Base-by-base conservation (phyloP, 768 basidiomycete species). In the Leccinum boreale region DNA sequence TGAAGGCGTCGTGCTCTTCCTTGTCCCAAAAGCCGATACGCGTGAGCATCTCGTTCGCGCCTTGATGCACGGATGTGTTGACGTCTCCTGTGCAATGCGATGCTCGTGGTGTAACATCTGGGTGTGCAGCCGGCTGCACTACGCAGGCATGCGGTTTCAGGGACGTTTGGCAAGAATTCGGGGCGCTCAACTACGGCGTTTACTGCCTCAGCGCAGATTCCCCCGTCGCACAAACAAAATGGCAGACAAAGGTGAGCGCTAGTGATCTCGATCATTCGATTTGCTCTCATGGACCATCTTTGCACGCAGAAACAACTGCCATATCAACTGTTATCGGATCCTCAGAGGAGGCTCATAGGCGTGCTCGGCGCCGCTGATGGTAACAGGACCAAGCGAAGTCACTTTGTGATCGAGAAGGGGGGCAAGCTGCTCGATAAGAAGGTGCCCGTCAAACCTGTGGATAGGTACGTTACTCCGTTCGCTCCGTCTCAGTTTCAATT, bases 391-490 rank as follows among this genome's bases (percentile, higher is more conserved):
- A 92, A 91, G 75, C 85, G 95, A 14, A 94, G 91, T 62, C 94
- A 96, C 72, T 97, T 96, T 73, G 84, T 98, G 64, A 96, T 98
- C 64, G 90, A 85, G 63, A 90, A 91, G 71, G 94, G 92, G 6
- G 95, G 94, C 1, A 92, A 92, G 71, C 78, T 98, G 45, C 74
- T 96, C 4, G 88, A 95, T 15, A 91, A 85, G 76, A 86, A 85
- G 67, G 75, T 92, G 15, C 92, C 92, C 1, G 94, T 96, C 50
- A 90, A 93, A 67, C 91, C 94, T 2, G 86, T 70, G 0, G 91
- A 95, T 56, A 96, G 92, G 92, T 89, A 0, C 2, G 62, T 50
- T 3, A 19, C 15, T 9, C 23, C 47, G 4, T 4, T 17, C 11
- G 15, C 33, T 17, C 28, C 17, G n/a, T 45, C 23, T 46, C 42